phyloP scores from a whole-genome alignment of 306 rosid species.

The Nissolia schottii region DNA sequence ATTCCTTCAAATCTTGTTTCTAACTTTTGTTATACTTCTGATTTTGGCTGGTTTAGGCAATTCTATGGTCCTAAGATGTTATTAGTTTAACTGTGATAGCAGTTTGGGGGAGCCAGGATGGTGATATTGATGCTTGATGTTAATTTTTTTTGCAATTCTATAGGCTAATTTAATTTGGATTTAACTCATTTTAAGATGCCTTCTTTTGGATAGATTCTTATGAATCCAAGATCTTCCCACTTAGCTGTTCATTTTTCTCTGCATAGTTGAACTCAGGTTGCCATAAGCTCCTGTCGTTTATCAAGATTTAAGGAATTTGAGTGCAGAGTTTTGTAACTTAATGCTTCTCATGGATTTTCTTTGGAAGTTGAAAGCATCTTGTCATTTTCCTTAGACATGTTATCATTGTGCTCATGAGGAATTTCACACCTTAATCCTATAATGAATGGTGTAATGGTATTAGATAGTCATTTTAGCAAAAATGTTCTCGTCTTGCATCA shows the following conservation, averaged over 20 bases:
- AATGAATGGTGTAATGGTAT: not conserved
- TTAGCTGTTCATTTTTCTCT: not conserved
- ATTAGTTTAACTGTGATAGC: not conserved
- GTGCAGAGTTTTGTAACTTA: not conserved
- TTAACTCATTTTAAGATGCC: not conserved
- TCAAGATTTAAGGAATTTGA: not conserved
- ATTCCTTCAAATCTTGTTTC: constrained; percentile 4
- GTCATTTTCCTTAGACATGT: not conserved
- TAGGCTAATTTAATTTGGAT: not conserved
- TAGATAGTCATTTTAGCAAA: not conserved
- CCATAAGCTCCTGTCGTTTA: not conserved
- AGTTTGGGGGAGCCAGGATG: not conserved
- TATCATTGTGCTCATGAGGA: not conserved
- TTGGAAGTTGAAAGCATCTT: constrained; percentile 6
- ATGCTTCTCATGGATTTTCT: not conserved
- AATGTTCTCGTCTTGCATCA: not conserved
- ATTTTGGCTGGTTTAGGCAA: constrained; percentile 18
- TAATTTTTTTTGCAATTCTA: not conserved
- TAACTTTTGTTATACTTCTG: not conserved
- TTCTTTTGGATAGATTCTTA: not conserved
- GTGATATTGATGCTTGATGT: constrained; percentile 1
- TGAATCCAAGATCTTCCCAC: not conserved
- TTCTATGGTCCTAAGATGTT: not conserved
- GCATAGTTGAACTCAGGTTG: not conserved
- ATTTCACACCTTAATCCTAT: not conserved